Percentiles rank a stretch among this genome's conserved stretches.
These are phyloP conservation scores for Geotrichum aggregatum DNA, from an alignment of 1,139 yeast species.

Conservation along the genomic window DNA sequence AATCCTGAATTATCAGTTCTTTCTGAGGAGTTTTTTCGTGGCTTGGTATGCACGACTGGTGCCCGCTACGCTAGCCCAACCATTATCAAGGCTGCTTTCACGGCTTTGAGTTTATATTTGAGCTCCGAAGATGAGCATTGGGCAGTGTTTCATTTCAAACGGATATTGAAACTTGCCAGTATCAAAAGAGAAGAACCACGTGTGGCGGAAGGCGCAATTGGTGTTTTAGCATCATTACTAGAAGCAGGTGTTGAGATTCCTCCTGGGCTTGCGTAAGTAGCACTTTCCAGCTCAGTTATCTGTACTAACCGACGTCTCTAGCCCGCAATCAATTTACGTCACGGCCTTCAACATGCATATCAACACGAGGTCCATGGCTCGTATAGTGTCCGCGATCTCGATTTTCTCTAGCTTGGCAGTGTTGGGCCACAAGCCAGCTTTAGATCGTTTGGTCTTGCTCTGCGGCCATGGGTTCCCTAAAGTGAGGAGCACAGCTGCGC, in stretches of 20 bases:
- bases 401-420: conserved; percentile 27
- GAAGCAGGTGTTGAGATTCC: conserved; percentile 24
- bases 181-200: conserved; percentile 20
- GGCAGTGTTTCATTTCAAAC: conserved; percentile 14
- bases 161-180: conserved; percentile 22
- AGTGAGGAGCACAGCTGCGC: not conserved
- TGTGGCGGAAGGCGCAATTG: conserved; percentile 22
- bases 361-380: conserved; percentile 24
- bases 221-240: conserved; percentile 21
- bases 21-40: conserved; percentile 43
- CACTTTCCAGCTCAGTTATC: not conserved
- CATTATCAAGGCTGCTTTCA: conserved; percentile 47
- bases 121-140: conserved; percentile 19
- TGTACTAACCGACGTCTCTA: not conserved
- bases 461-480: not conserved
- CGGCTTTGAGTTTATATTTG: conserved; percentile 43
- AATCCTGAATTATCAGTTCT: conserved; percentile 40
- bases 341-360: conserved; percentile 28
- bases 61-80: conserved; percentile 53
- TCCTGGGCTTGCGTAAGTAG: conserved; percentile 5
- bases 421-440: conserved; percentile 21
- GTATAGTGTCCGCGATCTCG: conserved; percentile 24
- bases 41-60: conserved; percentile 56
- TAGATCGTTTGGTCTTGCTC: conserved; percentile 2
- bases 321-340: conserved; percentile 22